Base-by-base conservation (phyloP, 805 yeast genomes). In the Zygotorulaspora florentina region DNA sequence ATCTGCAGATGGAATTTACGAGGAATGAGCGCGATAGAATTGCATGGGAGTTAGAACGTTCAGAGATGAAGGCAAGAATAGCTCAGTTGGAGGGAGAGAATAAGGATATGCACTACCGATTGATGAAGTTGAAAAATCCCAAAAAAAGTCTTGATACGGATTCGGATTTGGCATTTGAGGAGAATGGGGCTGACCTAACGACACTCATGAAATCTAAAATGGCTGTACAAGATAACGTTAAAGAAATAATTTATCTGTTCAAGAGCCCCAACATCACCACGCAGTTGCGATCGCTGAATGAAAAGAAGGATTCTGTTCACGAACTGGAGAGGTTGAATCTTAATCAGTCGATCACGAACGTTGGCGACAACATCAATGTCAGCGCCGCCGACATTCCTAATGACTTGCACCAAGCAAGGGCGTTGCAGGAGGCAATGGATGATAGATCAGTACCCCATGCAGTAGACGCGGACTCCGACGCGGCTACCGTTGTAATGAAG, bases 1-100 rank as follows among this genome's bases (percentile, higher is more conserved):
- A 76, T 50, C 68, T 81, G 55, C 85, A 81, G 57, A 67, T 75
- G 18, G 85, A 81, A 54, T 80, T 80, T 73, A 79, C 81, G 43
- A 73, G 72, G 47, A 77, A 76, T 58, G 85, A 81, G 58, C 73
- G 79, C 44, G 80, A 77, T 52, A 66, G 81, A 41, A 76, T 80
- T 43, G 75, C 74, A 36, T 80, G 83, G 81, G 81, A 76, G 47
- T 64, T 79, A 42, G 85, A 80, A 56, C 68, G 75, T 30, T 78
- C 80, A 15, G 85, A 80, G 55, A 76, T 80, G 82, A 76, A 72
- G 61, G 68, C 72, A 25, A 59, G 66, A 27, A 75, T 80, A 39
- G 72, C 79, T 3, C 69, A 68, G 39, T 63, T 80, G 15, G 82
- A 79, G 52, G 75, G 80, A 31, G 83, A 79, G 51, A 77, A 76